Conservation (phyloP, 176 grass and related monocot genomes). For the Oryza brachyantha region DNA sequence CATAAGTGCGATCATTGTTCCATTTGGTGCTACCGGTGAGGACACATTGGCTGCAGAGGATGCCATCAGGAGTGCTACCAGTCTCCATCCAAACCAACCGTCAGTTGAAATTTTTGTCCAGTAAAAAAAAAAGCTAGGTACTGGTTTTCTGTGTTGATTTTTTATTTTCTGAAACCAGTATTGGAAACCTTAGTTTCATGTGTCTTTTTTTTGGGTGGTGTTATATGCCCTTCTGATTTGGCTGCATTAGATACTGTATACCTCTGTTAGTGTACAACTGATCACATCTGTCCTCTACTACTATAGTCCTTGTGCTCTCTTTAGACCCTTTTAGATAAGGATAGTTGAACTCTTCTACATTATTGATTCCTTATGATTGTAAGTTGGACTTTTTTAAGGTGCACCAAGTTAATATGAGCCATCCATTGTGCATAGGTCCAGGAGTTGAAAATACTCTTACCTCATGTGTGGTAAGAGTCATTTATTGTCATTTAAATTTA, state of each 20-base stretch:
- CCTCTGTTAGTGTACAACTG: neutral
- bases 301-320: neutral
- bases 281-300: neutral
- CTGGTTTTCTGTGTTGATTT: no score
- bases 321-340: no score
- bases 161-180: neutral
- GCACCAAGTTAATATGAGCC: no score
- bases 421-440: no score
- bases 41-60: neutral
- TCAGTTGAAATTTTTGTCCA: neutral
- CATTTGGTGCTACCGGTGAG: neutral
- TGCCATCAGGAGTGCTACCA: conserved; percentile 13
- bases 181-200: neutral
- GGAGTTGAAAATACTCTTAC: no score
- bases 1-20: neutral
- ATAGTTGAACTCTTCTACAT: no score
- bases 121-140: neutral
- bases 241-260: neutral
- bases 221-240: neutral
- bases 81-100: conserved; percentile 13
- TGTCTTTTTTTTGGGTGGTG: neutral
- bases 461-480: no score
- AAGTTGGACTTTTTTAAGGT: no score
- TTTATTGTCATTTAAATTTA: no score
- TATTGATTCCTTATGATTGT: no score